These are phyloP conservation scores for Strobilomyces echinocephalus DNA, from an alignment of 768 basidiomycete species.

Conservation along the genomic window DNA sequence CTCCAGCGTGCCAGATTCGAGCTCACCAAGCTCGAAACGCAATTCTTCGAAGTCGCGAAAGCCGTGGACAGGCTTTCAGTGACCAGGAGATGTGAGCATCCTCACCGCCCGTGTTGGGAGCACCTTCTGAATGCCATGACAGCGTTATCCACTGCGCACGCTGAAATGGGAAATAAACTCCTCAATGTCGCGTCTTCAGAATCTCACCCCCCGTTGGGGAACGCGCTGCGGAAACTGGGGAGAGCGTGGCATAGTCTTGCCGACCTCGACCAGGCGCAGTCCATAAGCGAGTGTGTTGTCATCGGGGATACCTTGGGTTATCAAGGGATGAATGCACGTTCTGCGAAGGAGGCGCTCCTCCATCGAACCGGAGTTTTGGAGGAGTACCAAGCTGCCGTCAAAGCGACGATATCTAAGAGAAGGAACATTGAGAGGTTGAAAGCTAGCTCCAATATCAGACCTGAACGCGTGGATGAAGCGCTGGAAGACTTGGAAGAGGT, in stretches of 20 bases:
- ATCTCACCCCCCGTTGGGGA: conserved; percentile 76
- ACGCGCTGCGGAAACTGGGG: conserved; percentile 81
- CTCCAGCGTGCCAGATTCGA: conserved; percentile 87
- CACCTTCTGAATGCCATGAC: conserved; percentile 5
- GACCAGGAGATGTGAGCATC: conserved; percentile 63
- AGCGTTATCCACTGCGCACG: conserved; percentile 76
- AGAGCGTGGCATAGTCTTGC: conserved; percentile 82
- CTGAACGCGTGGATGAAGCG: conserved; percentile 85
- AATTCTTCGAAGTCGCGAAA: conserved; percentile 90
- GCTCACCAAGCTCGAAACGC: conserved; percentile 84
- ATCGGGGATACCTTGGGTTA: conserved; percentile 95
- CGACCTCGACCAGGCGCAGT: conserved; percentile 86
- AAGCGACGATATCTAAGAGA: conserved; percentile 88
- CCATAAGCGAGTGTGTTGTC: conserved; percentile 91
- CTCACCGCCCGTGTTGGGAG: not conserved
- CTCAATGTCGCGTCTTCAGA: conserved; percentile 87
- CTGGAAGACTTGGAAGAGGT: conserved; percentile 93
- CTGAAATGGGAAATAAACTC: conserved; percentile 92
- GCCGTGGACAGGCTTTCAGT: conserved; percentile 83
- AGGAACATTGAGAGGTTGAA: conserved; percentile 87
- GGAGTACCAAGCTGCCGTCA: conserved; percentile 91
- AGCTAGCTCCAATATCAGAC: conserved; percentile 77
- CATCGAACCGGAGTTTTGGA: conserved; percentile 90
- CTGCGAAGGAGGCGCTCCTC: conserved; percentile 89
- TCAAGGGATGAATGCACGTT: conserved; percentile 93